These are phyloP conservation scores for Fusarium mangiferae DNA, from an alignment of 2,329 filamentous ascomycete species.

Conservation along the genomic window DNA sequence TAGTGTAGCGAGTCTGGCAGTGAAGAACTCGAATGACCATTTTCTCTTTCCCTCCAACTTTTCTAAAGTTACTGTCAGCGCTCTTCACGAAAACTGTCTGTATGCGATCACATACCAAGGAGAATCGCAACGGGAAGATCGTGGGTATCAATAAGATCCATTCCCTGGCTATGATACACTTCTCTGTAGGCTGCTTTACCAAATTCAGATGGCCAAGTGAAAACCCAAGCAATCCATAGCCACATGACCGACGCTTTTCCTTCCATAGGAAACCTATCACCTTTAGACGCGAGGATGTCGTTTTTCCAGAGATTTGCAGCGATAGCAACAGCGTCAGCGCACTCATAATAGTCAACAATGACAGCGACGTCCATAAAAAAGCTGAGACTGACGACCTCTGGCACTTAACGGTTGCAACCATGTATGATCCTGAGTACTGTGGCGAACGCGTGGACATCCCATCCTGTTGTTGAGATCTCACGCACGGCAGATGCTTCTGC, in stretches of 20 bases:
- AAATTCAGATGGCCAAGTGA: background rate
- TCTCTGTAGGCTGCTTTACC: rapidly evolving
- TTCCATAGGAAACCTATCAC: no score
- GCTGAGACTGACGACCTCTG: background rate
- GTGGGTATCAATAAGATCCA: background rate
- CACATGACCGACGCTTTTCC: background rate
- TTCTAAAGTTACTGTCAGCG: no score
- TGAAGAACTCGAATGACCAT: background rate
- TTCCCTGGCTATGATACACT: background rate
- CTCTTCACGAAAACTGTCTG: no score
- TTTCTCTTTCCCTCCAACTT: background rate
- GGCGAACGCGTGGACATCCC: background rate
- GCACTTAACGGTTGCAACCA: background rate
- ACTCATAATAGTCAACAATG: background rate
- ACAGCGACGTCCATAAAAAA: background rate
- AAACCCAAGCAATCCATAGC: background rate
- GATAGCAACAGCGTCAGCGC: background rate
- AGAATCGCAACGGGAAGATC: background rate
- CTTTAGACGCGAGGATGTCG: no score
- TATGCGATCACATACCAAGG: no score
- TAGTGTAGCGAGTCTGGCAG: background rate
- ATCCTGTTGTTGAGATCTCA: background rate
- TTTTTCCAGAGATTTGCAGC: background rate
- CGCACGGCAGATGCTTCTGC: background rate
- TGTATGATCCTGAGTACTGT: background rate